Evolutionary conservation across 768 basidiomycete genomes (phyloP).

Genomic region (Termitomyces sp.): DNA sequence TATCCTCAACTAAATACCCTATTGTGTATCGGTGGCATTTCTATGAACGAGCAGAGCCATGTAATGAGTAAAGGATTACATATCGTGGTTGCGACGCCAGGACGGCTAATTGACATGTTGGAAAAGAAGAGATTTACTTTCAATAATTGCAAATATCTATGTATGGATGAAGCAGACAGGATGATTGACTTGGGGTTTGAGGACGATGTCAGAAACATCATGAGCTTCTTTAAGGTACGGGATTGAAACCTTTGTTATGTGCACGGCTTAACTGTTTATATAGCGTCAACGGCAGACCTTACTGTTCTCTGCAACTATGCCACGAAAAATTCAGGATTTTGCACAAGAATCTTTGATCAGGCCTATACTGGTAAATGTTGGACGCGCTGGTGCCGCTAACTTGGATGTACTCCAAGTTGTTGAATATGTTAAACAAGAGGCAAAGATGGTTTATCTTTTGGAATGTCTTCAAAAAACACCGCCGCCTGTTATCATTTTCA

Average conservation of each 20-base stretch:
- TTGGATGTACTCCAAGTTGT: conserved; percentile 95
- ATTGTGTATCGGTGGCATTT: conserved; percentile 96
- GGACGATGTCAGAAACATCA: conserved; percentile 97
- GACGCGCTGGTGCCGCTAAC: conserved; percentile 96
- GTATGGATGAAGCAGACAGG: conserved; percentile 98
- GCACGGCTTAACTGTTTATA: conserved; percentile 2
- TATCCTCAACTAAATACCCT: conserved; percentile 87
- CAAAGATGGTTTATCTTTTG: conserved; percentile 98
- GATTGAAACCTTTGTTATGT: background rate
- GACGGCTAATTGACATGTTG: conserved; percentile 95
- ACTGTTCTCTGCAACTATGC: conserved; percentile 99
- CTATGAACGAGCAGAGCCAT: conserved; percentile 96
- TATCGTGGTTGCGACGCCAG: conserved; percentile 95
- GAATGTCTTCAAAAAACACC: conserved; percentile 98
- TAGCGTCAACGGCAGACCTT: conserved; percentile 95
- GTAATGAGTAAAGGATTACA: conserved; percentile 89
- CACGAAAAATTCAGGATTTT: conserved; percentile 97
- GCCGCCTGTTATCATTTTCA: conserved; percentile 96
- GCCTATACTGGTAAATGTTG: conserved; percentile 94
- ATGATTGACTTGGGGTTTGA: conserved; percentile 99
- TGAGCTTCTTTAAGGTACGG: conserved; percentile 95
- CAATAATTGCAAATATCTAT: conserved; percentile 91
- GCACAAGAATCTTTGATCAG: conserved; percentile 94
- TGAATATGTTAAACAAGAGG: conserved; percentile 99
- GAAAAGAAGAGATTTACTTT: conserved; percentile 93